Evolutionary conservation across 768 basidiomycete species (phyloP), one percentile per base, ranked within the genome.

Genomic region (Podaxis pistillaris): DNA sequence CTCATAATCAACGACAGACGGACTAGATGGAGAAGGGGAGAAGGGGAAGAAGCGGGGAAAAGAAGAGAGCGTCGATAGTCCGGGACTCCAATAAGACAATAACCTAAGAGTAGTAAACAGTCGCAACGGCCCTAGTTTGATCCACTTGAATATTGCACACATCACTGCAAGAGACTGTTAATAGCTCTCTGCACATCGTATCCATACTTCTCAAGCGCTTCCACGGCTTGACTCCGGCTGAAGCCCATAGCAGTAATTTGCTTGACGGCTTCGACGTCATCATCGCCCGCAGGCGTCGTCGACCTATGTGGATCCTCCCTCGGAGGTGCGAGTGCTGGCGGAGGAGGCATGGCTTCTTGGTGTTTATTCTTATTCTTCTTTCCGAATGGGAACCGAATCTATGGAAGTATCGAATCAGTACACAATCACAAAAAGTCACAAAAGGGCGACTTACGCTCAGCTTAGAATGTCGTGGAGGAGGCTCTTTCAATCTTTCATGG

Each of bases 191-290:
- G 87, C 40, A 96, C 83, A 72, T 95, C 89, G 69, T 96, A 97
- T 60, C 86, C 87, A 70, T 90, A 80, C 62, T 84, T 87, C 73
- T 96, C 96, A 5, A 98, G 79, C 12, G 96, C 94, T 12, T 82
- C 82, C 6, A 98, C 84, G 0, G 93, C 92, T 71, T 95, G 88
- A 15, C 78, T 73, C 46, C 96, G 84, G 64, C 83, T 88, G 79
- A 98, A 98, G 26, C 96, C 96, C 95, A 98, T 97, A 19, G 82
- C 83, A 52, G 86, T 87, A 44, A 98, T 78, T 70, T 90, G 87
- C 69, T 87, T 91, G 22, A 95, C 90, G 1, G 87, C 77, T 64
- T 88, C 86, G 12, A 87, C 86, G 62, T 94, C 91, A 65, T 90
- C 90, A 30, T 86, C 87, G 12, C 79, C 78, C 12, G 82, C 82